Base-by-base conservation (phyloP, 1,139 yeast species). In the Kluyveromyces marxianus region DNA sequence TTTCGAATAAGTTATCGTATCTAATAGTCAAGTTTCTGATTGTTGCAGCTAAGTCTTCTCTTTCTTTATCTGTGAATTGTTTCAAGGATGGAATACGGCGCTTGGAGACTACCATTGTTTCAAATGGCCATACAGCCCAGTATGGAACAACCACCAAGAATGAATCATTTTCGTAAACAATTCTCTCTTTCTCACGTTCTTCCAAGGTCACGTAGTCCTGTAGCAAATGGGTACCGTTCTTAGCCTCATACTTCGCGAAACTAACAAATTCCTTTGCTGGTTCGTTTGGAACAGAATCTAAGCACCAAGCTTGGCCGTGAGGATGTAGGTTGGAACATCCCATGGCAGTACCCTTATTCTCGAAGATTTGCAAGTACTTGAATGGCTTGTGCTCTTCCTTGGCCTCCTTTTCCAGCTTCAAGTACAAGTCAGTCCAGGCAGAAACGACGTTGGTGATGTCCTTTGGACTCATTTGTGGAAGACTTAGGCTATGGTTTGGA, bases 41-140 rank as follows among this genome's bases (percentile, higher is more conserved):
- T 26, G 79, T 71, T 4, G 67, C 59, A 1, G 89, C 88, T 55
- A 83, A 72, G 53, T 82, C 87, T 6, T 48, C 44, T 50, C 71
- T 74, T 52, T 83, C 81, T 49, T 69, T 65, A 3, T 66, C 70
- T 28, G 65, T 66, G 53, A 83, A 75, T 33, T 77, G 77, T 34
- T 66, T 65, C 25, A 82, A 60, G 27, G 81, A 76, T 33, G 73
- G 66, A 47, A 81, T 67, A 50, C 79, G 82, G 34, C 69, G 66
- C 55, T 78, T 77, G 26, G 87, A 62, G 7, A 83, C 66, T 36
- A 83, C 69, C 65, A 83, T 67, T 4, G 86, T 79, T 64, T 83
- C 89, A 62, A 81, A 83, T 5, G 92, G 92, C 90, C 92, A 83
- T 42, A 80, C 72, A 3, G 90, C 92, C 92, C 92, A 83, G 65